These are phyloP conservation scores for Schizochytrium sp. DNA, from an alignment of 108 stramenopile genomes.

Conservation along the genomic window DNA sequence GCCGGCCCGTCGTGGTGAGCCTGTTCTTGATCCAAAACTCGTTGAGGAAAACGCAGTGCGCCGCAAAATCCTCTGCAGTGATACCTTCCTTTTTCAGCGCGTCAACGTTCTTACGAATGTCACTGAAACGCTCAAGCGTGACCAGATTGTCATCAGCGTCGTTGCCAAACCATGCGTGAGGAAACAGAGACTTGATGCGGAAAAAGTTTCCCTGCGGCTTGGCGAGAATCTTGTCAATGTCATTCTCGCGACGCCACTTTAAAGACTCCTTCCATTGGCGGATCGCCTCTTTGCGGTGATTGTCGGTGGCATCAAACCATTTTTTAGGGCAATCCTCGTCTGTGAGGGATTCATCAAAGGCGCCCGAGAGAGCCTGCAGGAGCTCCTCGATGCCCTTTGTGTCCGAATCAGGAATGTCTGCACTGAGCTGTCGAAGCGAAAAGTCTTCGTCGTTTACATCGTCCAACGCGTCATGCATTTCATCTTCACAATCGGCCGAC, in stretches of 20 bases:
- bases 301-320: slow-evolving; percentile 9
- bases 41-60: not conserved
- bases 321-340: not conserved
- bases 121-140: not conserved
- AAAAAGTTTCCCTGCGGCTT: not conserved
- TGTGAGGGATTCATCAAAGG: not conserved
- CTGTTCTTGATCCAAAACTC: slow-evolving; percentile 8
- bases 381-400: not conserved
- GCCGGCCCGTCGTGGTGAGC: slow-evolving; percentile 4
- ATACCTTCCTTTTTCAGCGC: not conserved
- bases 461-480: not conserved
- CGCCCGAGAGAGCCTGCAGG: not conserved
- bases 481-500: not conserved
- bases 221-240: not conserved
- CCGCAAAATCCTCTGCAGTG: not conserved
- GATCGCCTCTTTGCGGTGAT: not conserved
- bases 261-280: not conserved
- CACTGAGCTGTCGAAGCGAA: not conserved
- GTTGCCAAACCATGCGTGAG: not conserved
- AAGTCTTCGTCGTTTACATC: not conserved
- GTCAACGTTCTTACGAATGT: not conserved
- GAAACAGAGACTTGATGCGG: not conserved
- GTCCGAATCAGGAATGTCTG: not conserved
- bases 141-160: not conserved
- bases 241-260: not conserved